Base-by-base conservation (phyloP, 345 rosid genomes). In the Chamaenerion angustifolium region DNA sequence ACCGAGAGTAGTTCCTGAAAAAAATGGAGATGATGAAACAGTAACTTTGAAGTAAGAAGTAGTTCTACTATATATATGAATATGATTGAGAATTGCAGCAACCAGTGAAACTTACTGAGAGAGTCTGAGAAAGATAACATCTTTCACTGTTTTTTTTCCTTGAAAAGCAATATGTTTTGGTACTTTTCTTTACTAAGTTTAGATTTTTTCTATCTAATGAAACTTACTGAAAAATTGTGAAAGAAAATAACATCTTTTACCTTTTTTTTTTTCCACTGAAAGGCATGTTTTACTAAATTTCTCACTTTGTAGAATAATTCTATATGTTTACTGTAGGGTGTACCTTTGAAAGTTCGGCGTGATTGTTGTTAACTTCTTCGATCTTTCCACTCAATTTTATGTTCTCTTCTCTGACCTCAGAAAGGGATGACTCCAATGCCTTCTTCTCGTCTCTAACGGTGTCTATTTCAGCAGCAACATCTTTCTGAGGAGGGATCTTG, bases 1-100 rank as follows among this genome's bases (percentile, higher is more conserved):
- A 92, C 93, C 16, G 96, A 92, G 27, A 76, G 79, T 50, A 87
- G 84, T 74, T 92, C 96, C 98, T 92, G 72, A 46, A 63, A 55
- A 35, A 45, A 50, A 15, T 12, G 25, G 43, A 31, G 37, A 3
- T 7, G 8, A 31, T 31, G 5, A 31, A 31, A 31, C 37, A 49
- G 6, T 17, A 13, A 12, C 11, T 3, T 16, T 5, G 0, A 21
- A 21, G 25, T 21, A 31, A 31, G 37, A 31, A 31, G 37, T 1
- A 0, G 37, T 0, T 31, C 8, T 8, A 23, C 2, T 23, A n/a
- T n/a, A n/a, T n/a, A n/a, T n/a, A n/a, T n/a, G n/a, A n/a, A 23
- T 23, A 23, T 5, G 27, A 23, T 23, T 23, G 27, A 23, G 27
- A 2, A 23, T 2, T 23, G 27, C 27, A 7, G 37, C 1, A 31